Evolutionary conservation across 345 rosid genomes (phyloP).

Genomic region (Rhizophora apiculata): DNA sequence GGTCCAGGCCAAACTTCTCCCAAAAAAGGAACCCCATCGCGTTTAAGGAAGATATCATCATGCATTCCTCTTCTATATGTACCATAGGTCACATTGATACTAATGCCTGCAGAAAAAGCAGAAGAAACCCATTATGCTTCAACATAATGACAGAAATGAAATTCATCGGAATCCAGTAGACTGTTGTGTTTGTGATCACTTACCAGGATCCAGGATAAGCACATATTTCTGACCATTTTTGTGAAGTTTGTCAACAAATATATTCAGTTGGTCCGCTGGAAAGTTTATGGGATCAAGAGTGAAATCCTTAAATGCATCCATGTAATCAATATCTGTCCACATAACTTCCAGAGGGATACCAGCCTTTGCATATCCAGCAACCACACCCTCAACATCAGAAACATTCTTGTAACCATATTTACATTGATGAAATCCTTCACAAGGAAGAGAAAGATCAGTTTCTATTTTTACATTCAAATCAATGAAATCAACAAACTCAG

Average conservation of each 20-base stretch:
- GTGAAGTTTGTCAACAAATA: conserved; percentile 47
- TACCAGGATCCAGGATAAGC: conserved; percentile 72
- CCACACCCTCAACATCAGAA: conserved; percentile 51
- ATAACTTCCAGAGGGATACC: conserved; percentile 71
- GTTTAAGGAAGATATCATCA: conserved; percentile 56
- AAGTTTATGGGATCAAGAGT: conserved; percentile 67
- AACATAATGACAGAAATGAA: too few relatives aligned
- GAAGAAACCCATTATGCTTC: too few relatives aligned
- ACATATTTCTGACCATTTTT: conserved; percentile 62
- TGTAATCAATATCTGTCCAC: conserved; percentile 83
- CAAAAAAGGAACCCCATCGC: conserved; percentile 49
- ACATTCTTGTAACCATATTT: conserved; percentile 63
- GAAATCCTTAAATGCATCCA: conserved; percentile 67
- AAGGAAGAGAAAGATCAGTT: background rate
- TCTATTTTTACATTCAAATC: background rate
- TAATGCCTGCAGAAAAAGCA: conserved; percentile 40
- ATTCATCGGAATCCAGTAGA: too few relatives aligned
- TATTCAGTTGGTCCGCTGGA: conserved; percentile 44
- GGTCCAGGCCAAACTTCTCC: conserved; percentile 74
- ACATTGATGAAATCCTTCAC: conserved; percentile 71
- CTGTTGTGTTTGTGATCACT: background rate
- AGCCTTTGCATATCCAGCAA: conserved; percentile 64
- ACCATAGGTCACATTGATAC: conserved; percentile 46
- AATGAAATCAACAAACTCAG: too few relatives aligned
- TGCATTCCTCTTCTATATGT: conserved; percentile 59